A percentile compares a stretch with the other conserved stretches of the same genome.
These are phyloP conservation scores for Nakataea oryzae DNA, from an alignment of 2,329 filamentous ascomycete species.

Conservation along the genomic window DNA sequence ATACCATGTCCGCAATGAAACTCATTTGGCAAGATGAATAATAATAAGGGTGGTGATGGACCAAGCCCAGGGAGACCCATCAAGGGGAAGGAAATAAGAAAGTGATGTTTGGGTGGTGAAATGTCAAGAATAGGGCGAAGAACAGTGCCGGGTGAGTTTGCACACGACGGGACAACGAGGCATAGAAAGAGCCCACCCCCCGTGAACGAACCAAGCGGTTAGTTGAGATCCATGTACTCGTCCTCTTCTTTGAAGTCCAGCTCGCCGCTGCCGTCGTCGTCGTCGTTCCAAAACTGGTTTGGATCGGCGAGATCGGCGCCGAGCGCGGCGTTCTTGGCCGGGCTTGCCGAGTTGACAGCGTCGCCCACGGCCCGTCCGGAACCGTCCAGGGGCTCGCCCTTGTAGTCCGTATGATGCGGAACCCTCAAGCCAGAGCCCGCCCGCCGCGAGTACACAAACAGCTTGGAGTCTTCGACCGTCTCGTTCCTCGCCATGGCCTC, in stretches of 20 bases:
- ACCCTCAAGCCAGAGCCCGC: slow-evolving; percentile 81
- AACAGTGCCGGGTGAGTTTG: not conserved
- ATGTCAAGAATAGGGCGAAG: not conserved
- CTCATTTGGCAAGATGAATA: slow-evolving; percentile 7
- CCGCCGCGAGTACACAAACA: slow-evolving; percentile 74
- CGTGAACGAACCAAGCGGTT: not conserved
- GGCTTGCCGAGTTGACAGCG: slow-evolving; percentile 9
- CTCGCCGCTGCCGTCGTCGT: slow-evolving; percentile 62
- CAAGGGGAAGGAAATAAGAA: not conserved
- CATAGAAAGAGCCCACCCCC: not conserved
- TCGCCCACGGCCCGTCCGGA: slow-evolving; percentile 25
- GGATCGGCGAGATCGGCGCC: slow-evolving; percentile 36
- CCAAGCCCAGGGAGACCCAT: not conserved
- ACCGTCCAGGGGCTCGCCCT: slow-evolving; percentile 62
- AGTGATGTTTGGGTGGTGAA: not conserved
- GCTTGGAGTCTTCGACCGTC: slow-evolving; percentile 6
- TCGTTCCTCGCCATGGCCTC: slow-evolving; percentile 51
- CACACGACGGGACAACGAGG: not conserved
- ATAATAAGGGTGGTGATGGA: slow-evolving; percentile 2
- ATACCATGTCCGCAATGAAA: not conserved
- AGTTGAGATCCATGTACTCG: slow-evolving; percentile 51
- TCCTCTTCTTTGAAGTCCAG: slow-evolving; percentile 90
- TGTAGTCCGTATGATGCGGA: slow-evolving; percentile 84
- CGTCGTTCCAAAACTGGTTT: slow-evolving; percentile 56
- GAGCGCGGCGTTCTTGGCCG: slow-evolving; percentile 24